Conservation (phyloP, 75 land plant genomes). For the Selaginella moellendorffii region DNA sequence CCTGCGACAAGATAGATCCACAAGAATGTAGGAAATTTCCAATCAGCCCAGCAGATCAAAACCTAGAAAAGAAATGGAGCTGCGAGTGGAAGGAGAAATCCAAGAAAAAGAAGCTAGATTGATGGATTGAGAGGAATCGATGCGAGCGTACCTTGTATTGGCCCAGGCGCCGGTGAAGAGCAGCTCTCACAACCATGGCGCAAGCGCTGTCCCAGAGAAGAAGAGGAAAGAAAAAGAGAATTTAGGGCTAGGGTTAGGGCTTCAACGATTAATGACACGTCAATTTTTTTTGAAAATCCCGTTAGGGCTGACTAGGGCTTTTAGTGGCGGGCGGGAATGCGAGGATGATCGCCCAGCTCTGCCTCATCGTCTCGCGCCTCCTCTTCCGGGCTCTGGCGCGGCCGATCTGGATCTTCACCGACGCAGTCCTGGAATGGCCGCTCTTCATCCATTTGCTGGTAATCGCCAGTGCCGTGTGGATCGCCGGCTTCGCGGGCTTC, state of each 20-base stretch:
- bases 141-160: background rate
- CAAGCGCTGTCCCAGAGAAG: background rate
- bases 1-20: background rate
- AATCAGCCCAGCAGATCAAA: no score
- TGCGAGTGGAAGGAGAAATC: no score
- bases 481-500: slow-evolving; percentile 3
- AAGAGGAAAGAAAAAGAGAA: no score
- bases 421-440: slow-evolving; percentile 10
- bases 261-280: no score
- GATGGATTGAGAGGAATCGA: background rate
- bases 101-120: background rate
- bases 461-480: background rate
- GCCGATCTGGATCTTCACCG: background rate
- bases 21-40: no score
- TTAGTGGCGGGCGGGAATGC: no score
- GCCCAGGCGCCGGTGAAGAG: background rate
- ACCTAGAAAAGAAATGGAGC: no score
- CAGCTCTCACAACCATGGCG: background rate
- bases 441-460: slow-evolving; percentile 16
- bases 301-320: no score
- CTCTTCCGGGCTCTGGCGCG: background rate
- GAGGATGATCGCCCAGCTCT: background rate
- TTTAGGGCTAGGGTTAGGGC: no score
- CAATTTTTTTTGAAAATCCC: no score
- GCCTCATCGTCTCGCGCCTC: background rate